Evolutionary conservation across 225 moss, liverwort and hornwort genomes (phyloP).

Genomic region (Bryum argenteum): DNA sequence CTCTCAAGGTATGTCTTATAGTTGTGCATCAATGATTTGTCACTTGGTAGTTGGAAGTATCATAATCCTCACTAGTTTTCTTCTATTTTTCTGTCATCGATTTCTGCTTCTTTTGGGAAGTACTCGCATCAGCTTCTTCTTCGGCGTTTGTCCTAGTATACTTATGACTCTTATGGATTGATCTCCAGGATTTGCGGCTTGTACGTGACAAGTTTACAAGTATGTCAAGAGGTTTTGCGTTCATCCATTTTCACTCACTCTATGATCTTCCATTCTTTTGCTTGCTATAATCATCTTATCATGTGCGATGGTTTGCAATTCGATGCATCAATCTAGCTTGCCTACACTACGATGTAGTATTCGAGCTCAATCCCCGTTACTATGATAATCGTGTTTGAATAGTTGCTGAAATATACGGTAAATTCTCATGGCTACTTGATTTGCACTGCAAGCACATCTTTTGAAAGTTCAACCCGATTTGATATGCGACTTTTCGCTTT

Average conservation of each 20-base stretch:
- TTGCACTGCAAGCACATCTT: slow-evolving; percentile 5
- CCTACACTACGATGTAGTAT: neutral
- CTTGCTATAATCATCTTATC: too few relatives aligned
- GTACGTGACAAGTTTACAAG: slow-evolving; percentile 98
- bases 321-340: neutral
- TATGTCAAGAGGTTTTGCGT: slow-evolving; percentile 95
- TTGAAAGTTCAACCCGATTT: neutral
- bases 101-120: slow-evolving; percentile 7
- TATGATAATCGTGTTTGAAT: slow-evolving; percentile 5
- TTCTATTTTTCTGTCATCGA: slow-evolving; percentile 5
- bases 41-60: neutral
- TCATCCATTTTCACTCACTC: slow-evolving; percentile 95
- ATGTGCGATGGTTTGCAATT: neutral
- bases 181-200: slow-evolving; percentile 82
- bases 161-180: neutral
- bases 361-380: slow-evolving; percentile 5
- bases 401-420: slow-evolving; percentile 1
- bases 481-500: neutral
- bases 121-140: slow-evolving; percentile 11
- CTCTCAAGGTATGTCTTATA: slow-evolving; percentile 76
- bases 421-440: slow-evolving; percentile 1
- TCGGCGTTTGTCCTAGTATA: neutral
- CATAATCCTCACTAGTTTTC: neutral
- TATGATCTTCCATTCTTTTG: slow-evolving; percentile 32
- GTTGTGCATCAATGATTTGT: neutral